A percentile compares a stretch with the other conserved stretches of the same genome.
phyloP scores from a whole-genome alignment of 257 asterid species.

The Catharanthus roseus region DNA sequence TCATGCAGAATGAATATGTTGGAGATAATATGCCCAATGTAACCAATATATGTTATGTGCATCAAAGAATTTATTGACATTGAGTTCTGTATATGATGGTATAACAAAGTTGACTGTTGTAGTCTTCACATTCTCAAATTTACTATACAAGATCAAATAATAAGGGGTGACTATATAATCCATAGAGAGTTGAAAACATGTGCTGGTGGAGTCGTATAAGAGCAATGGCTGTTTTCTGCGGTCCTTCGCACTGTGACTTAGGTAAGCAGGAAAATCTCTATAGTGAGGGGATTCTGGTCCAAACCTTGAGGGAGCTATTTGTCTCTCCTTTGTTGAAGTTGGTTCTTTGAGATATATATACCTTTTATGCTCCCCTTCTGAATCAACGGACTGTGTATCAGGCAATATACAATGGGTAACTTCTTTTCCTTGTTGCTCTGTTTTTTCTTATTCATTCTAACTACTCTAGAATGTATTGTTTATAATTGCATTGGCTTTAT shows the following conservation, averaged over 20 bases:
- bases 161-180: neutral
- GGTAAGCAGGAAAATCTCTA: conserved; percentile 3
- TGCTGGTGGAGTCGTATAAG: neutral
- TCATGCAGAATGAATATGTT: neutral
- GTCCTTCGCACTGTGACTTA: neutral
- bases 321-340: neutral
- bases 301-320: neutral
- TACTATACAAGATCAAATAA: neutral
- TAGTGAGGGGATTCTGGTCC: neutral
- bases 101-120: neutral
- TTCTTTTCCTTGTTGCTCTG: neutral
- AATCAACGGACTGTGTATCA: neutral
- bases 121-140: neutral
- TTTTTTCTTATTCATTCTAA: neutral
- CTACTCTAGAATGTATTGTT: conserved; percentile 6
- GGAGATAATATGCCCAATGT: neutral
- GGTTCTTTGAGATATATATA: neutral
- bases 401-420: conserved; percentile 2
- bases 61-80: too few relatives aligned
- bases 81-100: neutral
- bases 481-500: conserved; percentile 28
- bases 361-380: neutral
- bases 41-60: too few relatives aligned
- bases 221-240: neutral
- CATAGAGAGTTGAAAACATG: neutral